Evolutionary conservation across 768 basidiomycete genomes (phyloP), one percentile per base, ranked within the genome.

Genomic region (Artomyces pyxidatus): DNA sequence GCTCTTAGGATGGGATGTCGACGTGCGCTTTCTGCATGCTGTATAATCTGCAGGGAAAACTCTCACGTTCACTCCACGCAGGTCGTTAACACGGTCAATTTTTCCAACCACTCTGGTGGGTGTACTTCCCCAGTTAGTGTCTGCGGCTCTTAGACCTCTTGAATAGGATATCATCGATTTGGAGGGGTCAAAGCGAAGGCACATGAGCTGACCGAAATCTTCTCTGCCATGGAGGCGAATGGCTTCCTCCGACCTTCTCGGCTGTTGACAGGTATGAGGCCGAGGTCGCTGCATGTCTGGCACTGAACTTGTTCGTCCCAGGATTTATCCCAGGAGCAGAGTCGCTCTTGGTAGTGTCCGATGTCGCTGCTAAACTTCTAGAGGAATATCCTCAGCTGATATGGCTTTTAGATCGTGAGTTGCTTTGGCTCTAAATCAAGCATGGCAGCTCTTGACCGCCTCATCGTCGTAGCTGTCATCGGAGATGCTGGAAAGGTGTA

Each of bases 1-100:
- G 73, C 89, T 74, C 52, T 77, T 98, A 39, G 95, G 92, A 10
- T 98, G 85, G 66, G 92, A 99, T 57, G 94, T 98, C 39, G 96
- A 99, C 71, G 91, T 90, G 64, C 66, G 77, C 68, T 43, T 50
- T 53, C 29, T n/a, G n/a, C n/a, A n/a, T n/a, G n/a, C n/a, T n/a
- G n/a, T n/a, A n/a, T n/a, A n/a, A n/a, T n/a, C n/a, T n/a, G n/a
- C n/a, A n/a, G n/a, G n/a, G n/a, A n/a, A n/a, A n/a, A n/a, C n/a
- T n/a, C n/a, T n/a, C n/a, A n/a, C n/a, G n/a, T n/a, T n/a, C n/a
- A n/a, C n/a, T n/a, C n/a, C n/a, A n/a, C n/a, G n/a, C 62, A 88
- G 86, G 77, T 85, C 48, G 77, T 95, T 19, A 94, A 93, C 61
- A 91, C 91, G 1, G 94, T 97, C 30, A 88, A 96, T 59, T 97